Evolutionary conservation across 345 rosid species (phyloP), one percentile per base, ranked within the genome.

Genomic region (Mercurialis annua): DNA sequence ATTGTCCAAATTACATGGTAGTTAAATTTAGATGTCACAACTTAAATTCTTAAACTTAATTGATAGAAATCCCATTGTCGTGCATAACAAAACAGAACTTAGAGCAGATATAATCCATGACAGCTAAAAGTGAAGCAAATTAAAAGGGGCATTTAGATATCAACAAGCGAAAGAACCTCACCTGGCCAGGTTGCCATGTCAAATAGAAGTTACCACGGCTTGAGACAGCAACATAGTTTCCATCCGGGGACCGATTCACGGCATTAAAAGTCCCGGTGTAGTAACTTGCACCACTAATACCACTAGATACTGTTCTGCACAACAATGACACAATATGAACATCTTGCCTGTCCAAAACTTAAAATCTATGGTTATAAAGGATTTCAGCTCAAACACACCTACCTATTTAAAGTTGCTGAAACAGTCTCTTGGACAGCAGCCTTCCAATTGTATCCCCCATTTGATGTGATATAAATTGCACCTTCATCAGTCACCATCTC

Each of bases 111-210:
- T 46, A 27, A 10, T 26, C 34, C 34, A 26, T 49, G 6, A 48
- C 38, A 31, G 52, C 56, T 18, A 24, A 26, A 27, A 36, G 15
- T 44, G 31, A 15, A 36, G 56, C 23, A 27, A 46, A 31, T 17
- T 24, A 27, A 48, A 24, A 59, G 27, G 10, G 24, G 33, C 15
- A 40, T 16, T 33, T 10, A 66, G 20, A 33, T 14, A 31, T 18
- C 4, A 26, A 49, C 3, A 47, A 69, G 20, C 49, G 24, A 71
- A 29, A 67, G 61, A 50, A 2, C 4, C 76, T 70, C 59, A 89
- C 97, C 90, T 93, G 98, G 50, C 98, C 97, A 69, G 98, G 96
- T 73, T 93, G 88, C 98, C 98, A 93, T 50, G 98, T 93, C 64
- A 90, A 77, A 67, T 87, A 90, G 84, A 93, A 93, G 84, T 93